Evolutionary conservation across 2,329 filamentous ascomycete genomes (phyloP), one percentile per base, ranked within the genome.

Genomic region (Stemphylium vesicarium): DNA sequence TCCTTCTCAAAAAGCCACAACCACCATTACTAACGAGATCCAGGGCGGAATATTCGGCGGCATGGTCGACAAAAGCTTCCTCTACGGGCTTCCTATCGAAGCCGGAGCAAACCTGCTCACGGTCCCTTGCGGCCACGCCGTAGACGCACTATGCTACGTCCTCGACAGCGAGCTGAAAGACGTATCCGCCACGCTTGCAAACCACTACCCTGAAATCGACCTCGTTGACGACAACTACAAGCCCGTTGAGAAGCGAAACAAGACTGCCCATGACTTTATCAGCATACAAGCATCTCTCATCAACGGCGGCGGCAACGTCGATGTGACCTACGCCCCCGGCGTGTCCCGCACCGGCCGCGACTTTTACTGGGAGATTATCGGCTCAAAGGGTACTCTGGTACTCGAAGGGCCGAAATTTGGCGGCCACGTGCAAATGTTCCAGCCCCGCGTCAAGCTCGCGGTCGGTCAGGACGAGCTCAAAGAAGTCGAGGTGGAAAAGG

Each of bases 1-100:
- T 15, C 9, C 7, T 22, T 7, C 7, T 11, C 15, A 38, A 4
- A 4, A 36, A 32, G 42, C 15, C 11, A 10, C 6, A 4, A 35
- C 13, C 9, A 3, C 10, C 8, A 2, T 33, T n/a, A 33, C 38
- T 60, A 26, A 59, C 4, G n/a, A 26, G 2, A 3, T 33, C 15
- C 40, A 71, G 48, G 67, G 65, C 2, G 29, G 48, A 12, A 60
- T 74, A 4, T 67, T 65, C 8, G 67, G 69, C 4, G 53, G 63
- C 2, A 52, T 54, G 2, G 39, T 65, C 0, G 26, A 32, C 1
- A 54, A 66, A 13, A 31, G 42, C 7, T 62, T 83, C 26, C 66
- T 73, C 24, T 88, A 86, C 53, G 82, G 84, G 37, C 66, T 80
- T 0, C 73, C 83, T 4, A 72, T 78, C 10, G 73, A 77, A 7